Evolutionary conservation across 139 green algal genomes (phyloP), one percentile per base, ranked within the genome.

Genomic region (Haematococcus sp.): DNA sequence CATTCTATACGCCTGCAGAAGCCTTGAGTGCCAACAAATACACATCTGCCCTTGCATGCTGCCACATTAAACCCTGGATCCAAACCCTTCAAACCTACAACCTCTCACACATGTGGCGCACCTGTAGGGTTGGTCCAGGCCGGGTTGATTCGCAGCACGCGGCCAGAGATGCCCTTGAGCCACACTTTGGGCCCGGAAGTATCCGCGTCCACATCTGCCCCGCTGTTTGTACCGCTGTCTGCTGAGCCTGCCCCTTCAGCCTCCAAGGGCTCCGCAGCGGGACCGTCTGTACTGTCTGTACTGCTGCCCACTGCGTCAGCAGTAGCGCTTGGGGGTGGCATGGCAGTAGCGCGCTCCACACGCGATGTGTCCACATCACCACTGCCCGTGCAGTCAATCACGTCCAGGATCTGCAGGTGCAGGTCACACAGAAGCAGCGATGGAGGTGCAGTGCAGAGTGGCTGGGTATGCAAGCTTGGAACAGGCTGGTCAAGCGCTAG

Each of bases 321-420:
- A 66, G 33, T 60, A 54, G 16, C 43, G 49, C 72, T 30, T 15
- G 2, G 61, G 59, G 35, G 23, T 22, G 33, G 49, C 33, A 43
- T 61, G 52, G 46, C 23, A 46, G 30, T 61, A 31, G 33, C 25
- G 31, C 40, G 40, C 40, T 49, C 74, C 4, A 93, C 78, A 13
- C 64, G 83, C 0, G 77, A 87, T 0, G 81, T 97, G 85, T 96
- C 91, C n/a, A 98, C 84, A 72, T 98, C 94, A 0, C 92, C 90
- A 54, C 74, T 86, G 58, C 94, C 94, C 3, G 93, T 97, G 79
- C 92, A 94, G 73, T 98, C 93, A 0, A 94, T 73, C 1, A 92
- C 61, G 56, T 94, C 88, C 22, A 93, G 33, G 55, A 92, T 81
- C 82, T 89, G 76, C 11, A 70, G 30, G 22, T 32, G 22, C n/a